Evolutionary conservation across 2,329 filamentous ascomycete species (phyloP).

Genomic region (Sodiomyces alkalinus): DNA sequence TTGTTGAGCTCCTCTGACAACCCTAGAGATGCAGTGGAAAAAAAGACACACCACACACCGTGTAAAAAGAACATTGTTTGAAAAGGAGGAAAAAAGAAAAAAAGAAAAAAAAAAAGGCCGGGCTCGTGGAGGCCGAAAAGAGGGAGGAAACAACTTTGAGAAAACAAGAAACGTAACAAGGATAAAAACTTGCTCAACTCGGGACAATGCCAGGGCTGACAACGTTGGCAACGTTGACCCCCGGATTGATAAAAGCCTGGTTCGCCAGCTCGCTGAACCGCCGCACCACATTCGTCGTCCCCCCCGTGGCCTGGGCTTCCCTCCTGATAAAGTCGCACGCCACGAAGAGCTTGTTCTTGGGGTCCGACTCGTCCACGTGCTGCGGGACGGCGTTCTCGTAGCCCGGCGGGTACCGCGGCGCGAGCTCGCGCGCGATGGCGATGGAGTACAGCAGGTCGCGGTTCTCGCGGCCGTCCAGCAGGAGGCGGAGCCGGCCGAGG

Average conservation of each 20-base stretch:
- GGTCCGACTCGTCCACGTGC: slow-evolving; percentile 50
- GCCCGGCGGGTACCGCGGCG: slow-evolving; percentile 46
- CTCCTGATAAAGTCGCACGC: slow-evolving; percentile 56
- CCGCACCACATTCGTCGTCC: slow-evolving; percentile 59
- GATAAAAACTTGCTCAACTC: too few relatives aligned
- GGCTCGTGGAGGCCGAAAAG: too few relatives aligned
- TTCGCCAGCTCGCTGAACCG: slow-evolving; percentile 54
- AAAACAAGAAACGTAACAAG: too few relatives aligned
- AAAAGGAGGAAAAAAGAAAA: too few relatives aligned
- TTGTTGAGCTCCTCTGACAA: too few relatives aligned
- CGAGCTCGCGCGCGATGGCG: slow-evolving; percentile 61
- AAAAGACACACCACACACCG: too few relatives aligned
- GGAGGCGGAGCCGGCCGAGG: slow-evolving; percentile 47
- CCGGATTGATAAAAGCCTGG: slow-evolving; percentile 40
- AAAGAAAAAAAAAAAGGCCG: too few relatives aligned
- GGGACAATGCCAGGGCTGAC: too few relatives aligned
- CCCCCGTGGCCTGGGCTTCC: slow-evolving; percentile 46
- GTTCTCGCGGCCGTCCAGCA: slow-evolving; percentile 71
- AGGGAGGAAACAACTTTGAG: too few relatives aligned
- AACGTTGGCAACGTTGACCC: slow-evolving; percentile 32
- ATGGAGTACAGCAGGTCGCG: slow-evolving; percentile 85
- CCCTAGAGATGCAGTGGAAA: too few relatives aligned
- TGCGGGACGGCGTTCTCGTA: slow-evolving; percentile 40
- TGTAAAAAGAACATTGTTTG: too few relatives aligned
- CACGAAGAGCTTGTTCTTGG: slow-evolving; percentile 50